Evolutionary conservation across 768 basidiomycete genomes (phyloP).

Genomic region (Boletus barrowsii): DNA sequence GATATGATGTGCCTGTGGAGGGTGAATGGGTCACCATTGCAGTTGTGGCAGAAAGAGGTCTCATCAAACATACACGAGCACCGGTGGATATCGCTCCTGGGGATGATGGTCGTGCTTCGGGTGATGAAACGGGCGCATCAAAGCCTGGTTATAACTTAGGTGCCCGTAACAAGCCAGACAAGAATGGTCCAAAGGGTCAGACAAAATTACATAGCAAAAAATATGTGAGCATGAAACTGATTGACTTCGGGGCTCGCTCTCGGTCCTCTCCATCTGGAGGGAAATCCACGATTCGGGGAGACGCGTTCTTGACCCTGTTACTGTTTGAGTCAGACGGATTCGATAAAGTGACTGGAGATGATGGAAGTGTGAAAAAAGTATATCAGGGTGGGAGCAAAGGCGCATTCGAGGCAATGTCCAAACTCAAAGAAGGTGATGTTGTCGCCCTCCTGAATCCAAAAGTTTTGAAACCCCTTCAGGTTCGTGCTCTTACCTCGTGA

Average conservation of each 20-base stretch:
- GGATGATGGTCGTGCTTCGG: conserved; percentile 42
- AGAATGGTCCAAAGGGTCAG: conserved; percentile 13
- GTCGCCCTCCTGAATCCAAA: conserved; percentile 86
- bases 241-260: conserved; percentile 72
- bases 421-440: conserved; percentile 85
- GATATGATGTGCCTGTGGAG: conserved; percentile 87
- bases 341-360: conserved; percentile 52
- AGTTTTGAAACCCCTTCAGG: conserved; percentile 84
- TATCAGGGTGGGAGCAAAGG: conserved; percentile 91
- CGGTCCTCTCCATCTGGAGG: conserved; percentile 54
- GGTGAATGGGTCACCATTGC: conserved; percentile 97
- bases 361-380: conserved; percentile 53
- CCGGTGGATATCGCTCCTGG: conserved; percentile 51
- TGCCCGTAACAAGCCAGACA: conserved; percentile 15
- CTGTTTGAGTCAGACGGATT: conserved; percentile 85
- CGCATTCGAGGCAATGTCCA: conserved; percentile 85
- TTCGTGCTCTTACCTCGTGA: conserved; percentile 31
- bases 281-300: conserved; percentile 65
- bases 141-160: neutral
- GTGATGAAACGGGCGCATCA: conserved; percentile 19
- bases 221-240: conserved; percentile 82
- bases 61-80: conserved; percentile 67
- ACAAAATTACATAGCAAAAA: conserved; percentile 60
- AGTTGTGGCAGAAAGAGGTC: conserved; percentile 89
- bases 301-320: conserved; percentile 77